Base-by-base conservation (phyloP, 495 filamentous ascomycete species). In the Lophium mytilinum region DNA sequence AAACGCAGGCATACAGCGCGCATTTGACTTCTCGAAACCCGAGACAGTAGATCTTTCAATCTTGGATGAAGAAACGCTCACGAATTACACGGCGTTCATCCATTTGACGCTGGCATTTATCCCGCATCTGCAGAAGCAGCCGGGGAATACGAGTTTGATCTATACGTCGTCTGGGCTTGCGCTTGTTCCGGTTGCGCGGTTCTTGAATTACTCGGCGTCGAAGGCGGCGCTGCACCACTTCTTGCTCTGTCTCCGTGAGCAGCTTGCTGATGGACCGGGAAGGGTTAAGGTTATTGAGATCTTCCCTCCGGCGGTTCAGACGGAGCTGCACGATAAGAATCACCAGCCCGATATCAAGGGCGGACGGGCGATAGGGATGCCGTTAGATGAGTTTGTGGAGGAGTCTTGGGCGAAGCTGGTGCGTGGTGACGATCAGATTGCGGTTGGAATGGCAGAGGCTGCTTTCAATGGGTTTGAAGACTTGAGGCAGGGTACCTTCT, bases 41-140 rank as follows among this genome's bases (percentile, higher is more conserved):
- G 69, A 72, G 9, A 73, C 69, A 9, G 74, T 87, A 52, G 74
- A 84, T 62, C 71, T 90, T 0, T 64, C 69, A 0, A 42, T 70
- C 0, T 67, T 84, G 15, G 68, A 79, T 42, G 58, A 70, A 7
- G 87, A 90, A 64, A 54, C 88, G 24, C 71, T 68, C 9, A 87
- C 82, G 1, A 90, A 90, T 71, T 90, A 88, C 69, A 77, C 78
- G 33, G 75, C 84, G 14, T 76, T 78, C 46, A 66, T 90, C 7
- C 74, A 80, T 57, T 71, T 88, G 1, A 76, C 80, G 18, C 76
- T 81, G 11, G 76, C 77, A 0, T 83, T 90, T 66, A 73, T 87
- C 0, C 83, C 86, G 0, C 79, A 83, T 60, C 74, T 90, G 1
- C 75, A 81, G 58, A 71, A 68, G 37, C 75, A 81, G 56, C 21